Conservation (phyloP, 1,284 basidiomycete species). For the Cutaneotrichosporon cutaneum region DNA sequence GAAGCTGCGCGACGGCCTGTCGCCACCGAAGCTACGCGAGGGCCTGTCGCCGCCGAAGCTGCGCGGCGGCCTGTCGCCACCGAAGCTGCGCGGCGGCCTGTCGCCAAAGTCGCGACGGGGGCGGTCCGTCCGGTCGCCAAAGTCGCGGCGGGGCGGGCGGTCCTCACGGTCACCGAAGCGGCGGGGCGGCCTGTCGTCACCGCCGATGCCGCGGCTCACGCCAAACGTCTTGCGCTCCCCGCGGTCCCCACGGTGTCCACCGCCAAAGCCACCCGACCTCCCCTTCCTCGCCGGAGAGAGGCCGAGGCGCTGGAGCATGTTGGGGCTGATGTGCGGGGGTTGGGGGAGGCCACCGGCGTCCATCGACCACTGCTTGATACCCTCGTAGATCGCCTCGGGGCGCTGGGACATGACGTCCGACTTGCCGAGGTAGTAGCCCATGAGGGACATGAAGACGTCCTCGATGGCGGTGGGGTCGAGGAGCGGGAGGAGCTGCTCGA, state of each 20-base stretch:
- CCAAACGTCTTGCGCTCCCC: constrained; percentile 6
- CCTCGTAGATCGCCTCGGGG: constrained; percentile 58
- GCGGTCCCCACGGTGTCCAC: constrained; percentile 11
- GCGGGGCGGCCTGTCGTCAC: background rate
- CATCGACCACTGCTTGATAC: constrained; percentile 66
- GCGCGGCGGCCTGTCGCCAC: background rate
- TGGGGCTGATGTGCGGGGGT: constrained; percentile 58
- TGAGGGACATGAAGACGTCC: constrained; percentile 67
- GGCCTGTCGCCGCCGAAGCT: background rate
- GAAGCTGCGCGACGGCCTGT: background rate
- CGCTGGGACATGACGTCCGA: constrained; percentile 57
- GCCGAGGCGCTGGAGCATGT: constrained; percentile 55
- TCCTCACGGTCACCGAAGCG: constrained; percentile 6
- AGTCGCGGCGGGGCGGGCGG: background rate
- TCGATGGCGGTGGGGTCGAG: constrained; percentile 62
- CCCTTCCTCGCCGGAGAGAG: no score
- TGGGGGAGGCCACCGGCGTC: constrained; percentile 58
- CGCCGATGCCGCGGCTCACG: constrained; percentile 2
- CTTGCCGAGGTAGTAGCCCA: constrained; percentile 74
- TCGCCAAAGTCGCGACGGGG: background rate
- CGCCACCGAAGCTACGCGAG: no score
- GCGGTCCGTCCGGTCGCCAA: constrained; percentile 5
- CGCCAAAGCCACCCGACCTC: no score
- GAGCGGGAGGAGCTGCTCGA: constrained; percentile 48
- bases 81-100: background rate